phyloP scores from a whole-genome alignment of 2,329 filamentous ascomycete species.

The Nigrograna mackinnonii region DNA sequence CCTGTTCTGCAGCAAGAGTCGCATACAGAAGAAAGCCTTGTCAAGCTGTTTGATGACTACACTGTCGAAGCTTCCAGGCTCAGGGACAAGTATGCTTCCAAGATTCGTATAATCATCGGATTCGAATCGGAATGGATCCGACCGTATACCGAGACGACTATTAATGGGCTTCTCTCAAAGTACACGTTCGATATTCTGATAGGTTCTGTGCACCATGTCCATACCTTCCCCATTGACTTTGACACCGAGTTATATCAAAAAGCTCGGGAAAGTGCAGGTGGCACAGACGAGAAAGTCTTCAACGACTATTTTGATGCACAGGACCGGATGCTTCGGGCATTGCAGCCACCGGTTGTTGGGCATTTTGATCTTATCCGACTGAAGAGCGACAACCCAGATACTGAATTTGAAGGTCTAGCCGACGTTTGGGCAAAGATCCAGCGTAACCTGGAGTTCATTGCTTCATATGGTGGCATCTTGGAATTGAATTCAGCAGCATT shows the following conservation, averaged over 20 bases:
- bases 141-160: conserved; percentile 62
- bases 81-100: conserved; percentile 67
- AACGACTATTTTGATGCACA: conserved; percentile 89
- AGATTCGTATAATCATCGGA: conserved; percentile 81
- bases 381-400: conserved; percentile 69
- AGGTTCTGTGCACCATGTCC: conserved; percentile 89
- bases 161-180: conserved; percentile 61
- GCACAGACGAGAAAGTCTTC: conserved; percentile 67
- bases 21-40: conserved; percentile 35
- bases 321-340: conserved; percentile 72
- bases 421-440: conserved; percentile 74
- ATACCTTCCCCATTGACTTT: conserved; percentile 87
- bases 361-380: conserved; percentile 93
- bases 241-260: conserved; percentile 68
- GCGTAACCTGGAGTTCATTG: conserved; percentile 74
- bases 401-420: conserved; percentile 61
- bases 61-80: conserved; percentile 75
- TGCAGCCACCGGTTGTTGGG: conserved; percentile 79
- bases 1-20: conserved; percentile 12
- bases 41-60: conserved; percentile 68
- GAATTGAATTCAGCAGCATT: conserved; percentile 89
- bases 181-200: conserved; percentile 85
- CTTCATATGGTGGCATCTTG: conserved; percentile 76
- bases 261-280: conserved; percentile 61
- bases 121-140: conserved; percentile 96